These are phyloP conservation scores for Eimeria falciformis DNA, from an alignment of 169 alveolate species.

Conservation along the genomic window DNA sequence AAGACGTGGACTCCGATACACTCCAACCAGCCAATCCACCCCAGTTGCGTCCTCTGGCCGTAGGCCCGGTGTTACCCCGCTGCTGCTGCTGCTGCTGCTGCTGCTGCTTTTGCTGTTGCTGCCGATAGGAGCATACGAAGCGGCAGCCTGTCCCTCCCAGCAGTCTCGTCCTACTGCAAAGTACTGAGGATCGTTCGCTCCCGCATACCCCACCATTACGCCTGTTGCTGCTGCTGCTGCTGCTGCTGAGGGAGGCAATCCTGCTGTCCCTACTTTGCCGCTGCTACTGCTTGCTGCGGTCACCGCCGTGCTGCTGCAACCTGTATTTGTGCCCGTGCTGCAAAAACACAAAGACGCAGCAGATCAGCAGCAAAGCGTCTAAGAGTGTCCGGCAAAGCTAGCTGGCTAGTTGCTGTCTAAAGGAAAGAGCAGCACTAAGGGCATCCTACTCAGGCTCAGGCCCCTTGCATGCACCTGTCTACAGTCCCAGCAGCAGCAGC, in stretches of 20 bases:
- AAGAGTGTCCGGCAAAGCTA: not conserved
- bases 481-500: not conserved
- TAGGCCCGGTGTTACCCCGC: not conserved
- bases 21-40: slow-evolving; percentile 61
- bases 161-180: slow-evolving; percentile 41
- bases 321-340: slow-evolving; percentile 45
- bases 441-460: no score
- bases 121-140: slow-evolving; percentile 56
- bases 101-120: slow-evolving; percentile 64
- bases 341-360: not conserved
- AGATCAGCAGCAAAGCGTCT: not conserved
- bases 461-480: no score
- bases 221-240: slow-evolving; percentile 57
- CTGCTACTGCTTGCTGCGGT: slow-evolving; percentile 73
- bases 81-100: slow-evolving; percentile 58
- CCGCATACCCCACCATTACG: slow-evolving; percentile 47
- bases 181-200: slow-evolving; percentile 57
- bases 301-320: slow-evolving; percentile 69
- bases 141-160: slow-evolving; percentile 52
- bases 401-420: not conserved
- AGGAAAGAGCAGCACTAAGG: not conserved
- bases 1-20: not conserved
- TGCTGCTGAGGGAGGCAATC: slow-evolving; percentile 38
- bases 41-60: slow-evolving; percentile 43
- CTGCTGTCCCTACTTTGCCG: slow-evolving; percentile 55